Evolutionary conservation across 345 rosid species (phyloP), one percentile per base, ranked within the genome.

Genomic region (Cardiospermum halicacabum): DNA sequence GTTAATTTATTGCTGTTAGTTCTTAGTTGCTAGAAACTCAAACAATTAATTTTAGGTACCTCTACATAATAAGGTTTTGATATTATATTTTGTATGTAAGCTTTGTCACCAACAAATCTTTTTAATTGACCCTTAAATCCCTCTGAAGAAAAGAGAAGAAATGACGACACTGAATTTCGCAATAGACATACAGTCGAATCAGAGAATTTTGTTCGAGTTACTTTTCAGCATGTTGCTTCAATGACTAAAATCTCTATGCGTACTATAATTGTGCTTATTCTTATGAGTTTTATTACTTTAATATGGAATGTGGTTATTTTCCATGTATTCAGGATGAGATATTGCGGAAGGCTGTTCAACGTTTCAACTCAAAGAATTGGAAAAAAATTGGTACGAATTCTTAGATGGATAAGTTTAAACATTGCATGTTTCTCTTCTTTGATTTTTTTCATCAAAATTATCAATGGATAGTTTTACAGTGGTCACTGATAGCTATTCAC

Each of bases 311-410:
- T 32, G 55, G 7, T 37, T 32, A 12, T 64, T 25, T 49, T 54
- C 22, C 56, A 10, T 69, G 37, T 75, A 47, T 51, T 75, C 75
- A 95, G 99, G 99, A 95, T 81, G 97, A 95, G 81, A 81, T 87
- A 58, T 75, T 95, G 83, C 62, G 84, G 65, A 83, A 82, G 78
- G 99, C 99, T 51, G 99, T 95, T 56, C 96, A 95, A 55, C 90
- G 81, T 62, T 95, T 85, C 78, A 91, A 91, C 68, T 97, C 97
- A 73, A 95, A 95, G 80, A 95, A 95, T 77, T 95, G 99, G 99
- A 95, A 95, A 77, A 95, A 91, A 71, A 95, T 95, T 67, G 99
- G 99, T 95, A 80, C 31, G 63, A 4, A 19, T 42, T 53, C 47
- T 53, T 40, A 2, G 50, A 53, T 24, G 64, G 15, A 30, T n/a